These are phyloP conservation scores for Penicillium vulpinum DNA, from an alignment of 2,329 filamentous ascomycete species.

Conservation along the genomic window DNA sequence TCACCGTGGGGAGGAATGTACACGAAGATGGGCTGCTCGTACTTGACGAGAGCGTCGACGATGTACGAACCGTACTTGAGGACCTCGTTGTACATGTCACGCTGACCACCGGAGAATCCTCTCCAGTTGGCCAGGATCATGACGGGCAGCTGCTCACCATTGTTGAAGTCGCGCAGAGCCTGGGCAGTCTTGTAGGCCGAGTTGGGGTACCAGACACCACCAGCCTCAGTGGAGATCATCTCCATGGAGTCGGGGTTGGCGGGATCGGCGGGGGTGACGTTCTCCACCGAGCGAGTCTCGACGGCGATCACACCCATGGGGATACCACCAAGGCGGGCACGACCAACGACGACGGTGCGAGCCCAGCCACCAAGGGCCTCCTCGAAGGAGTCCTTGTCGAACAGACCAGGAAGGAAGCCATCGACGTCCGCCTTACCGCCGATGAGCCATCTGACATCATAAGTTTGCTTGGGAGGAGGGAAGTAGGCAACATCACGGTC, in stretches of 20 bases:
- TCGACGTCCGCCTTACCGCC: conserved; percentile 78
- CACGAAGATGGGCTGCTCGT: conserved; percentile 97
- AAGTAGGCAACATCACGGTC: conserved; percentile 85
- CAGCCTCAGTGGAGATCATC: conserved; percentile 89
- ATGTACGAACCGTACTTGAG: conserved; percentile 99
- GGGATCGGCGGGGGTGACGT: conserved; percentile 92
- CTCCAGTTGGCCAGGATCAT: conserved; percentile 99
- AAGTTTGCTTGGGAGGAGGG: conserved; percentile 77
- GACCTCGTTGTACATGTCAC: conserved; percentile 99
- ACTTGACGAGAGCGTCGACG: conserved; percentile 96
- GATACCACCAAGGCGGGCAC: conserved; percentile 93
- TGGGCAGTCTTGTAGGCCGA: conserved; percentile 99
- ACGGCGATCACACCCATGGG: conserved; percentile 98
- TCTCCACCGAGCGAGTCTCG: conserved; percentile 94
- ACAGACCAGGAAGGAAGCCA: conserved; percentile 85
- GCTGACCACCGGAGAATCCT: conserved; percentile 99
- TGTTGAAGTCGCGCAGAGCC: conserved; percentile 98
- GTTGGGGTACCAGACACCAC: conserved; percentile 99
- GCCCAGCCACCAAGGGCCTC: conserved; percentile 97
- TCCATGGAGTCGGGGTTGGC: conserved; percentile 98
- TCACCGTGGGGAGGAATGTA: conserved; percentile 98
- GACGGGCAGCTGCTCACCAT: conserved; percentile 93
- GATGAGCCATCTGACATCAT: conserved; percentile 94
- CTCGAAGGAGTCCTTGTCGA: conserved; percentile 95
- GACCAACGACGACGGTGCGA: conserved; percentile 91